A percentile compares a stretch with the other conserved stretches of the same genome.
Conservation (phyloP, 2,329 filamentous ascomycete genomes). For the Trichoderma oligosporum region DNA sequence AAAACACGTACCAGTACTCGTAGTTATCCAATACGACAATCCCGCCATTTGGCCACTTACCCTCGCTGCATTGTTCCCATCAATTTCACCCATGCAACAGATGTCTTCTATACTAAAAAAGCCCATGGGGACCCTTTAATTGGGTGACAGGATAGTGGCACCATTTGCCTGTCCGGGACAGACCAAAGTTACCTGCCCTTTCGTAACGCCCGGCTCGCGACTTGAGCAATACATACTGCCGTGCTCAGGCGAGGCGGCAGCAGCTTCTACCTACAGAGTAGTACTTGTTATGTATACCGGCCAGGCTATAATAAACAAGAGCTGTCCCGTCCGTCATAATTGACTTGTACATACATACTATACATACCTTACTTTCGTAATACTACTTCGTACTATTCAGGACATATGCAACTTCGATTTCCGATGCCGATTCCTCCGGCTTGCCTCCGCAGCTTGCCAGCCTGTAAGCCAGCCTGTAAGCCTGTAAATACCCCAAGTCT, state of each 20-base stretch:
- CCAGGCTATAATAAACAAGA: too few relatives aligned
- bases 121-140: conserved; percentile 7
- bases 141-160: conserved; percentile 15
- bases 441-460: background rate
- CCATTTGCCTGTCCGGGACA: conserved; percentile 3
- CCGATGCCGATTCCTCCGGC: background rate
- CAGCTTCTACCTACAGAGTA: background rate
- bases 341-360: too few relatives aligned
- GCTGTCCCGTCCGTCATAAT: too few relatives aligned
- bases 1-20: background rate
- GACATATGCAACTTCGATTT: background rate
- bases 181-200: conserved; percentile 8
- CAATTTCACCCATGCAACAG: conserved; percentile 15
- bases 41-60: background rate
- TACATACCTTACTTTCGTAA: background rate
- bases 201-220: conserved; percentile 13
- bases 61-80: conserved; percentile 17
- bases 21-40: conserved; percentile 13
- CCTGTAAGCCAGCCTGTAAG: background rate
- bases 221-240: conserved; percentile 10
- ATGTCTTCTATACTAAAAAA: background rate
- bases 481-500: background rate
- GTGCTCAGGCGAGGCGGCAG: conserved; percentile 12
- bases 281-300: too few relatives aligned
- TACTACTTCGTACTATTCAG: background rate